Conservation (phyloP, 176 grass and related monocot species). For the Oryza coarctata region DNA sequence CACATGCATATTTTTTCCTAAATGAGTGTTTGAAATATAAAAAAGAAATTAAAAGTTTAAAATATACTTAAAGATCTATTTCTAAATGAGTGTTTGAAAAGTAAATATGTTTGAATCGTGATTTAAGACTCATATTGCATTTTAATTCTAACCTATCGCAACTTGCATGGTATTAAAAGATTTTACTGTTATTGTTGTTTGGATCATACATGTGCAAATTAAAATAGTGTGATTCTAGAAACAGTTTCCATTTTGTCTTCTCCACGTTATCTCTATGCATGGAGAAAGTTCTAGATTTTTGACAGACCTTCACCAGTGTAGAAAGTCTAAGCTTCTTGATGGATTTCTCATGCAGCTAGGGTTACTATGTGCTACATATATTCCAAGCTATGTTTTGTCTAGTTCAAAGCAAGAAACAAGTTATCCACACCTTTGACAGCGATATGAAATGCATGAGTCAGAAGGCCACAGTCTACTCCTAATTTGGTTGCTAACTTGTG, state of each 20-base stretch:
- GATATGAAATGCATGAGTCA: background rate
- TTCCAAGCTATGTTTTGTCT: conserved; percentile 2
- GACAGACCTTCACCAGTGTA: background rate
- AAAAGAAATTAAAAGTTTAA: too few relatives aligned
- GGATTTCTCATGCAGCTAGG: background rate
- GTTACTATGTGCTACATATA: background rate
- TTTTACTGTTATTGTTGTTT: too few relatives aligned
- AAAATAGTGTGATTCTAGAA: background rate
- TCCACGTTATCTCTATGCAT: background rate
- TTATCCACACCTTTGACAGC: background rate
- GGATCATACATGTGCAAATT: background rate
- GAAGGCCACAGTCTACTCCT: background rate
- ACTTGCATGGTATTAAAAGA: too few relatives aligned
- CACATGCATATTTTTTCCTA: background rate
- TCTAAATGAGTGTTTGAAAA: too few relatives aligned
- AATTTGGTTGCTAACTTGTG: conserved; percentile 1
- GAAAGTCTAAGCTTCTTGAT: background rate
- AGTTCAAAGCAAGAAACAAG: background rate
- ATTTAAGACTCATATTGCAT: too few relatives aligned
- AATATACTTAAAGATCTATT: too few relatives aligned
- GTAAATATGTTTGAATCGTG: too few relatives aligned
- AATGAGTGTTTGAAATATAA: too few relatives aligned
- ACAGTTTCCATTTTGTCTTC: background rate
- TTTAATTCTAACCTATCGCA: too few relatives aligned
- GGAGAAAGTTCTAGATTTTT: background rate